These are phyloP conservation scores for Cymbopogon flexuosus DNA, from an alignment of 202 grass and related monocot genomes.

Conservation along the genomic window DNA sequence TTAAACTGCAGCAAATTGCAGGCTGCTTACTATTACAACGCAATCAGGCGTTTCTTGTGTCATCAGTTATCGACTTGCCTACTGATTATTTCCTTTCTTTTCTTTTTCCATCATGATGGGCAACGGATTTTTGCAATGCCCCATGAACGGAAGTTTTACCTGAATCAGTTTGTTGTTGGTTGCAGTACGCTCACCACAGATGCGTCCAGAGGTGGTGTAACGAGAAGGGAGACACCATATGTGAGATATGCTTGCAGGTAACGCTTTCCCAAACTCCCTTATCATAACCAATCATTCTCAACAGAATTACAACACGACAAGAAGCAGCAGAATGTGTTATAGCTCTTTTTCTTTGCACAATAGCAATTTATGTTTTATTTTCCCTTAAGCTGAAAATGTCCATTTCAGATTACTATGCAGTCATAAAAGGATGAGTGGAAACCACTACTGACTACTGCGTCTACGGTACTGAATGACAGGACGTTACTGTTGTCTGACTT, in stretches of 20 bases:
- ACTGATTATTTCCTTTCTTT: not conserved
- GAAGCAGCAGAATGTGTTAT: constrained; percentile 13
- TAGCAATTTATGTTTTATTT: not conserved
- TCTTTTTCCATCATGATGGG: not conserved
- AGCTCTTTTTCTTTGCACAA: not conserved
- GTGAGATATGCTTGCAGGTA: constrained; percentile 89
- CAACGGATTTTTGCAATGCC: not conserved
- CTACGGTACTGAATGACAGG: not conserved
- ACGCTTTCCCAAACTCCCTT: constrained; percentile 22
- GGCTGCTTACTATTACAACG: not conserved
- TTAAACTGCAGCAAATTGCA: not conserved
- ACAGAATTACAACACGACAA: constrained; percentile 17
- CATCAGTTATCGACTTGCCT: not conserved
- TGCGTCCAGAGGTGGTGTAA: constrained; percentile 85
- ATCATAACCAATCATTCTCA: constrained; percentile 9
- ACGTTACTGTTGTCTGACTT: constrained; percentile 15
- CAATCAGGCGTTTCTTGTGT: not conserved
- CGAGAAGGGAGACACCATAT: constrained; percentile 73
- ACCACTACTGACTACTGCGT: not conserved
- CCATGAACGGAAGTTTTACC: not conserved
- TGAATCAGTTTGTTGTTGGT: constrained; percentile 34
- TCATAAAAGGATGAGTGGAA: not conserved
- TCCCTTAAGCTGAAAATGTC: not conserved
- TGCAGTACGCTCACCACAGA: constrained; percentile 65
- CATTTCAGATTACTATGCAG: not conserved